A percentile compares a stretch with the other conserved stretches of the same genome.
Conservation (phyloP, 2,329 filamentous ascomycete genomes). For the Sporothrix phasma region DNA sequence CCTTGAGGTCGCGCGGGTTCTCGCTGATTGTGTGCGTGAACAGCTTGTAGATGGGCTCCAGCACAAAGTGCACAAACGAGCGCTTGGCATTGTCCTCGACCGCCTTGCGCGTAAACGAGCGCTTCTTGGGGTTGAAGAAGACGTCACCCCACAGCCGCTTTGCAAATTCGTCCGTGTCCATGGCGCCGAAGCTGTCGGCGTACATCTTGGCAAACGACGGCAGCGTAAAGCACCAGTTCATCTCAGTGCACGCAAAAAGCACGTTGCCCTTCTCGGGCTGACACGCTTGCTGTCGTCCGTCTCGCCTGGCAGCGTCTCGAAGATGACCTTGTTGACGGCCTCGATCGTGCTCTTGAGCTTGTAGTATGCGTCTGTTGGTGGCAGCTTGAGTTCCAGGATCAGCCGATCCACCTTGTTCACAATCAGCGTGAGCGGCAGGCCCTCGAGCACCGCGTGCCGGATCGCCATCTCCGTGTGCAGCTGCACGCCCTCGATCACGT, state of each 20-base stretch:
- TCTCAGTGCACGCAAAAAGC: slow-evolving; percentile 84
- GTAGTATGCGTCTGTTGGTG: slow-evolving; percentile 93
- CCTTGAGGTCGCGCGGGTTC: slow-evolving; percentile 72
- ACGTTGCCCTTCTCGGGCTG: slow-evolving; percentile 95
- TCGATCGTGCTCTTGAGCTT: slow-evolving; percentile 98
- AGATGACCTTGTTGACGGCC: slow-evolving; percentile 92
- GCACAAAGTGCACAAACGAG: slow-evolving; percentile 86
- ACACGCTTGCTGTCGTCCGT: slow-evolving; percentile 69
- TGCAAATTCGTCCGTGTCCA: slow-evolving; percentile 76
- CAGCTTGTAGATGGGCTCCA: slow-evolving; percentile 96
- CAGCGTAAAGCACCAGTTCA: slow-evolving; percentile 95
- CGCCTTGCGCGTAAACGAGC: slow-evolving; percentile 83
- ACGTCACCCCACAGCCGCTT: slow-evolving; percentile 89
- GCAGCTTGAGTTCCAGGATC: slow-evolving; percentile 87
- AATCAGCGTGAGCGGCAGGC: slow-evolving; percentile 77
- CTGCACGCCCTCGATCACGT: slow-evolving; percentile 98
- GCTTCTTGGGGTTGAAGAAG: slow-evolving; percentile 84
- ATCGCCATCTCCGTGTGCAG: slow-evolving; percentile 96
- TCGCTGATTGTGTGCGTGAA: slow-evolving; percentile 92
- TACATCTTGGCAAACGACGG: slow-evolving; percentile 96
- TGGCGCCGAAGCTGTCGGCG: slow-evolving; percentile 70
- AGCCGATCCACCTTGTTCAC: slow-evolving; percentile 97
- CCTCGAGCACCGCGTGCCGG: slow-evolving; percentile 85
- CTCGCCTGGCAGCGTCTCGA: slow-evolving; percentile 71
- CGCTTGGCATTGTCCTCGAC: slow-evolving; percentile 71